Evolutionary conservation across 306 rosid genomes (phyloP).

Genomic region (Lagenaria siceraria): DNA sequence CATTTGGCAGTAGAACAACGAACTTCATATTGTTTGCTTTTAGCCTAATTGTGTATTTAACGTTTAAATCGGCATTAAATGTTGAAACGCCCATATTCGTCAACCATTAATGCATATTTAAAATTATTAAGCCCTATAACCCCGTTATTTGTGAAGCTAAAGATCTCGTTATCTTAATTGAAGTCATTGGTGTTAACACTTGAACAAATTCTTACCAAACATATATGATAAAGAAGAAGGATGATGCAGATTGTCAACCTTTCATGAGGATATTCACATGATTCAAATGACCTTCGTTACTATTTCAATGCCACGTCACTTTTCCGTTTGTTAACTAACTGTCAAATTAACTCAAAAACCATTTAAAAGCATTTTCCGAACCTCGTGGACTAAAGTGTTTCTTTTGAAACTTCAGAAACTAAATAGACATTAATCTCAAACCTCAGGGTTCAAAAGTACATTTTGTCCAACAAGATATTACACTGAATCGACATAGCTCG

Average conservation of each 20-base stretch:
- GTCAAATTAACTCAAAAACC: too few relatives aligned
- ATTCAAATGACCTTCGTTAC: neutral
- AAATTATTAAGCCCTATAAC: too few relatives aligned
- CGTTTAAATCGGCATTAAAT: neutral
- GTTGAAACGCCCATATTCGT: too few relatives aligned
- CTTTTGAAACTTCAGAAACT: too few relatives aligned
- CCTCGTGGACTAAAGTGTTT: too few relatives aligned
- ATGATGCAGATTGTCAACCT: neutral
- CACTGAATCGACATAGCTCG: neutral
- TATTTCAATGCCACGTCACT: neutral
- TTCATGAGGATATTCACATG: neutral
- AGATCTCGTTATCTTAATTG: neutral
- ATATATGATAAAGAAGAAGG: neutral
- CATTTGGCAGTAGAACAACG: too few relatives aligned
- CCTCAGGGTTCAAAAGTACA: too few relatives aligned
- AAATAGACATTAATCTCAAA: too few relatives aligned
- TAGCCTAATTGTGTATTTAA: too few relatives aligned
- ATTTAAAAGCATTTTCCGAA: too few relatives aligned
- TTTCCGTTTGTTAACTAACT: too few relatives aligned
- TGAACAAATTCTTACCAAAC: neutral
- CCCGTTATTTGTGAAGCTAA: neutral
- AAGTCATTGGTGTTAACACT: neutral
- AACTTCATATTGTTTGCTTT: neutral
- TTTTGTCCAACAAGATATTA: neutral
- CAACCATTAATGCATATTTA: too few relatives aligned